Evolutionary conservation across 768 basidiomycete genomes (phyloP).

Genomic region (Suillus subluteus): DNA sequence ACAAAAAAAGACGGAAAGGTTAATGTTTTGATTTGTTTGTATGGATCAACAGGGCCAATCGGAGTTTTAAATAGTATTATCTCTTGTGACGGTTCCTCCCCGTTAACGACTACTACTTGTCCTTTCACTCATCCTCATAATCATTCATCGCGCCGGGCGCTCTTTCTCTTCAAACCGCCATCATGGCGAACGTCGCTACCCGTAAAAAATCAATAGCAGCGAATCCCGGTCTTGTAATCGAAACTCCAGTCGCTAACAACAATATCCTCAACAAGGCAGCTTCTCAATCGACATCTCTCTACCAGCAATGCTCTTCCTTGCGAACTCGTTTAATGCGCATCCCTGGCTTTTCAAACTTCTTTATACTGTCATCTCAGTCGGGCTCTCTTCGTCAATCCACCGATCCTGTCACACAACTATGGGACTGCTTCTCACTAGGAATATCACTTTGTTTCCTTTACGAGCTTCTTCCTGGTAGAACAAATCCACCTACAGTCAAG

Average conservation of each 20-base stretch:
- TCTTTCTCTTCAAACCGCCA: constrained; percentile 22
- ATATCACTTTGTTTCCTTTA: constrained; percentile 95
- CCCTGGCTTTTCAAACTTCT: constrained; percentile 71
- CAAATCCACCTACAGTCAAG: constrained; percentile 47
- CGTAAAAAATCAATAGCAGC: constrained; percentile 83
- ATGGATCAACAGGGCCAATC: constrained; percentile 29
- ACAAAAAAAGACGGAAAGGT: constrained; percentile 8
- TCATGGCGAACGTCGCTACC: constrained; percentile 58
- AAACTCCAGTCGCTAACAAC: constrained; percentile 76
- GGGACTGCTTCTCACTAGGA: constrained; percentile 92
- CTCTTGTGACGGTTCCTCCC: constrained; percentile 20
- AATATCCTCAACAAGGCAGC: constrained; percentile 91
- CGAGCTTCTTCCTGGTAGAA: constrained; percentile 72
- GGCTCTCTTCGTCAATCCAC: constrained; percentile 73
- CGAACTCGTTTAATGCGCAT: constrained; percentile 79
- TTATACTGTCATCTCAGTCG: constrained; percentile 57
- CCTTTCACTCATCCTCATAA: not conserved
- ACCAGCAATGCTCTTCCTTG: constrained; percentile 87
- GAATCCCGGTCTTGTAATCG: constrained; percentile 65
- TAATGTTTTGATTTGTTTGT: constrained; percentile 30
- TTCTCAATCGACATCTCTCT: constrained; percentile 85
- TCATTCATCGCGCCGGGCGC: not conserved
- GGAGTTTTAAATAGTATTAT: constrained; percentile 38
- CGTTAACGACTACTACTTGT: constrained; percentile 12
- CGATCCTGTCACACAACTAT: constrained; percentile 93